Conservation (phyloP, 768 basidiomycete species). For the Chalciporus sphaerocephalus region DNA sequence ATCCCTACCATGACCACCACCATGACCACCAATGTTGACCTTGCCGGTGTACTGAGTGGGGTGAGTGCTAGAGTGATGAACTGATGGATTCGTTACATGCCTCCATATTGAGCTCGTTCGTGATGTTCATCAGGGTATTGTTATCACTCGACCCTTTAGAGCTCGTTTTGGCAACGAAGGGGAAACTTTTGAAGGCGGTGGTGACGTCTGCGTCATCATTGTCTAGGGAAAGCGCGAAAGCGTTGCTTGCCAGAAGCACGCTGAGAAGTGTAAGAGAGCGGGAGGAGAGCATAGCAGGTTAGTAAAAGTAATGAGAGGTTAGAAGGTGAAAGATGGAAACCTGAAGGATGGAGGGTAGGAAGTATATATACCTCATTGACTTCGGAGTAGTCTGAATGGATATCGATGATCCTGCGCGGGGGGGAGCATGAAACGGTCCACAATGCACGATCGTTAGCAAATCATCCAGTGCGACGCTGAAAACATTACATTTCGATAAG, state of each 20-base stretch:
- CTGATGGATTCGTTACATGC: constrained; percentile 13
- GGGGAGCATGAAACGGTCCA: too few species aligned
- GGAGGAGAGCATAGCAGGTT: constrained; percentile 13
- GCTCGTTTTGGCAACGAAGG: constrained; percentile 18
- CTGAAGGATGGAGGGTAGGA: not conserved
- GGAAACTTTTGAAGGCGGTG: constrained; percentile 13
- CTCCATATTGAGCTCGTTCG: constrained; percentile 25
- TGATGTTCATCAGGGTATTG: constrained; percentile 13
- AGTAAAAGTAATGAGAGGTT: not conserved
- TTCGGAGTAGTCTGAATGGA: not conserved
- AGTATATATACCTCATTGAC: not conserved
- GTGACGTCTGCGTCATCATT: not conserved
- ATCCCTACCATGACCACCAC: constrained; percentile 28
- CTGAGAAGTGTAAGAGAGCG: constrained; percentile 9
- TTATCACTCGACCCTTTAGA: constrained; percentile 22
- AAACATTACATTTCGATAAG: too few species aligned
- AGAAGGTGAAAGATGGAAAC: not conserved
- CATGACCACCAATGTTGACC: constrained; percentile 29
- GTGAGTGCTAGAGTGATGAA: not conserved
- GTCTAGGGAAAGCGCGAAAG: constrained; percentile 13
- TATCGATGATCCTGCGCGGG: not conserved
- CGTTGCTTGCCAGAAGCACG: constrained; percentile 34
- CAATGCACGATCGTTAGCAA: too few species aligned
- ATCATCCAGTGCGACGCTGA: too few species aligned
- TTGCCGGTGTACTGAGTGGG: constrained; percentile 25